These are phyloP conservation scores for Trichoderma reesei DNA, from an alignment of 495 filamentous ascomycete genomes.

Conservation along the genomic window DNA sequence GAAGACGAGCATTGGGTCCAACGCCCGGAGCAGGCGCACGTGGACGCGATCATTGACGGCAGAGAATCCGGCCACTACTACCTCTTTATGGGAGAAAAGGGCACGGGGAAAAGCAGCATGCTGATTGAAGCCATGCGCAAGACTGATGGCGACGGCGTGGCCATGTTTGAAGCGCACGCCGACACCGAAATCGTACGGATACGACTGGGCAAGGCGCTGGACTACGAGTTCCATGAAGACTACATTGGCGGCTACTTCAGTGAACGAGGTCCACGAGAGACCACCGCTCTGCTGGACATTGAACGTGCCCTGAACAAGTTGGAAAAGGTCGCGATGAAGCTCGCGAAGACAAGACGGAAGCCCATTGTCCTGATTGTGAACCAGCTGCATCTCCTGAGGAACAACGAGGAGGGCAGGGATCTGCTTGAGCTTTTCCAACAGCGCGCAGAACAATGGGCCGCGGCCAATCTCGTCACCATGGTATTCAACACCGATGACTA, in stretches of 20 bases:
- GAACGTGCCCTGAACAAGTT: slow-evolving; percentile 95
- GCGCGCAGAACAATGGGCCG: slow-evolving; percentile 91
- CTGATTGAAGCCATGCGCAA: slow-evolving; percentile 88
- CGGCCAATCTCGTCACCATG: slow-evolving; percentile 75
- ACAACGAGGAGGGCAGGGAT: slow-evolving; percentile 85
- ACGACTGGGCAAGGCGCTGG: slow-evolving; percentile 80
- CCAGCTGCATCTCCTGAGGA: slow-evolving; percentile 75
- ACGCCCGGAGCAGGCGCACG: slow-evolving; percentile 66
- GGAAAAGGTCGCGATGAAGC: slow-evolving; percentile 78
- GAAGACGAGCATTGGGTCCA: slow-evolving; percentile 70
- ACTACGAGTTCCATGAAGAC: slow-evolving; percentile 83
- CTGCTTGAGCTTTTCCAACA: slow-evolving; percentile 92
- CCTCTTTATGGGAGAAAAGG: slow-evolving; percentile 91
- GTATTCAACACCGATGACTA: slow-evolving; percentile 94
- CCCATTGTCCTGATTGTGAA: slow-evolving; percentile 88
- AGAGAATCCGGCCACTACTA: slow-evolving; percentile 68
- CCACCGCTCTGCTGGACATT: slow-evolving; percentile 83
- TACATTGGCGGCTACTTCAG: slow-evolving; percentile 94
- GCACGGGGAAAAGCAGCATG: slow-evolving; percentile 94
- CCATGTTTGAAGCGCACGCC: slow-evolving; percentile 93
- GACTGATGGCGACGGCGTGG: slow-evolving; percentile 71
- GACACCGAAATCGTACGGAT: slow-evolving; percentile 93
- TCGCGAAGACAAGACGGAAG: slow-evolving; percentile 45
- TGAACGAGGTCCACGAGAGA: slow-evolving; percentile 85
- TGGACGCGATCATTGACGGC: slow-evolving; percentile 72